A percentile compares a stretch with the other conserved stretches of the same genome.
Evolutionary conservation across 768 basidiomycete species (phyloP).

Genomic region (Tulasnella sp.): DNA sequence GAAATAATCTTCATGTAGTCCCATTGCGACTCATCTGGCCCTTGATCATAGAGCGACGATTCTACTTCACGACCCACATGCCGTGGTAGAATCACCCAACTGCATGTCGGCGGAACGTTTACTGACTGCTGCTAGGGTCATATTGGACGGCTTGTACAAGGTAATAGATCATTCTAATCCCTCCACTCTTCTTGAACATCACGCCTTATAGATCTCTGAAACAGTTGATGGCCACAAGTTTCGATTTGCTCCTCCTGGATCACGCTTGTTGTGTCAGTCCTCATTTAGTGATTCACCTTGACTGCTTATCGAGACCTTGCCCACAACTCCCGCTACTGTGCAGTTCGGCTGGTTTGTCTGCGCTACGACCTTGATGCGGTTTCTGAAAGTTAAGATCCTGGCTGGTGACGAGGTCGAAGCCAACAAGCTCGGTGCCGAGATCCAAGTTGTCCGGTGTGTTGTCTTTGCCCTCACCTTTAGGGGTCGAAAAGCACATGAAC

Average conservation of each 20-base stretch:
- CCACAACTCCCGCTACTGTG: not conserved
- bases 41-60: conserved; percentile 48
- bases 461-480: too few species aligned
- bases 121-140: conserved; percentile 51
- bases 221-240: conserved; percentile 48
- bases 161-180: conserved; percentile 24
- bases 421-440: conserved; percentile 46
- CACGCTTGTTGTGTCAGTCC: conserved; percentile 51
- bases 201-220: not conserved
- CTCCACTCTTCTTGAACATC: too few species aligned
- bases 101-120: conserved; percentile 64
- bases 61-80: conserved; percentile 70
- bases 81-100: conserved; percentile 43
- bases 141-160: conserved; percentile 55
- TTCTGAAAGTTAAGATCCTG: conserved; percentile 53
- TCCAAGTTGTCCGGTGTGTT: conserved; percentile 54
- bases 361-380: conserved; percentile 56
- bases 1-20: not conserved
- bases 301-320: not conserved
- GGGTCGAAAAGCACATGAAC: too few species aligned
- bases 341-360: conserved; percentile 62
- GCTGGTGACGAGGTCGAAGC: conserved; percentile 46
- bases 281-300: not conserved
- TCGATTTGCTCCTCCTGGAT: conserved; percentile 58
- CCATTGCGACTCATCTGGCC: too few species aligned